A percentile compares a stretch with the other conserved stretches of the same genome.
phyloP scores from a whole-genome alignment of 345 rosid species.

The Dipteronia sinensis region DNA sequence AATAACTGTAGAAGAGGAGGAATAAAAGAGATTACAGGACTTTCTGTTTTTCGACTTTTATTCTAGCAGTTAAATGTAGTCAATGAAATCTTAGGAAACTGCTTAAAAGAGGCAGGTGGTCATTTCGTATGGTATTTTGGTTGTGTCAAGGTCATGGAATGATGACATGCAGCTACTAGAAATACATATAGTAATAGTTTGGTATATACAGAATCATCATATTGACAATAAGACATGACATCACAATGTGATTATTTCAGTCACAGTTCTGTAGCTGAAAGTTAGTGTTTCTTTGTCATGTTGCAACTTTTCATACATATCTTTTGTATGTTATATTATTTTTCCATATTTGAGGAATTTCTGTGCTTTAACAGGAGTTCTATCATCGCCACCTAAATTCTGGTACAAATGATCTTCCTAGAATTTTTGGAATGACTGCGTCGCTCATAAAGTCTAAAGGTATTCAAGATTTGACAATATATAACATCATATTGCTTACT shows the following conservation, averaged over 20 bases:
- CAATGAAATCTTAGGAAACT: background rate
- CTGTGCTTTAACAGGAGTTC: conserved; percentile 62
- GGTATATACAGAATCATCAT: background rate
- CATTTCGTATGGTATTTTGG: background rate
- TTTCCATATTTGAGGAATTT: background rate
- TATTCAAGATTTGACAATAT: conserved; percentile 25
- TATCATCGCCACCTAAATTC: conserved; percentile 51
- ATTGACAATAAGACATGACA: background rate
- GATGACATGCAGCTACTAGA: background rate
- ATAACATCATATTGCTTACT: background rate
- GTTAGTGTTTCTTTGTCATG: conserved; percentile 3
- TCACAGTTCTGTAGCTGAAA: background rate
- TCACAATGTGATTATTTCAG: background rate
- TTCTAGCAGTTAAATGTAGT: background rate
- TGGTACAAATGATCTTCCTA: conserved; percentile 49
- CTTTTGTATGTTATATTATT: background rate
- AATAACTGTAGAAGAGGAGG: background rate
- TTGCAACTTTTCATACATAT: background rate
- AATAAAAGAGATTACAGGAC: conserved; percentile 1
- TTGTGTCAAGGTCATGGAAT: background rate
- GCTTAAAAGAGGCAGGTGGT: background rate
- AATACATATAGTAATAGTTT: background rate
- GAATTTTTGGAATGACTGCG: conserved; percentile 94
- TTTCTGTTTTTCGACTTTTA: background rate
- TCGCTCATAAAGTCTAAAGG: conserved; percentile 87